Percentiles rank a stretch among this genome's conserved stretches.
Evolutionary conservation across 306 rosid species (phyloP).

Genomic region (Quercus parvula): DNA sequence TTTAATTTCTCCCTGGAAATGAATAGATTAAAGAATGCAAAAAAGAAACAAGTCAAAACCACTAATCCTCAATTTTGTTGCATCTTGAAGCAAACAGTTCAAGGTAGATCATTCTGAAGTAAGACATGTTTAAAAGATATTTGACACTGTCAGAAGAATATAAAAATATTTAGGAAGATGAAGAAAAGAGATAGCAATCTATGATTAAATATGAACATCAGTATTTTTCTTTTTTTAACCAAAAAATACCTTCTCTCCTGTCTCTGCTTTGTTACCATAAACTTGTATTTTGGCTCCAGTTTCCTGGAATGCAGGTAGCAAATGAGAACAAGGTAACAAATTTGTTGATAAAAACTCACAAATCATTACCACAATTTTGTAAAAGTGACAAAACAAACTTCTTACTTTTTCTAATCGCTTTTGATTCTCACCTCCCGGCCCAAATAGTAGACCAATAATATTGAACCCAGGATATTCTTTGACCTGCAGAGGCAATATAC

Average conservation of each 20-base stretch:
- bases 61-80: not conserved
- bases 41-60: slow-evolving; percentile 4
- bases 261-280: slow-evolving; percentile 63
- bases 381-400: slow-evolving; percentile 5
- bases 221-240: not conserved
- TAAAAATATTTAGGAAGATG: not conserved
- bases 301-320: slow-evolving; percentile 51
- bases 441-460: slow-evolving; percentile 70
- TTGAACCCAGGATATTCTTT: slow-evolving; percentile 74
- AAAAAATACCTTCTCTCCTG: slow-evolving; percentile 60
- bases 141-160: not conserved
- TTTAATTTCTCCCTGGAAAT: slow-evolving; percentile 62
- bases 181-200: not conserved
- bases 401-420: slow-evolving; percentile 83
- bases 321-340: not conserved
- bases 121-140: slow-evolving; percentile 10
- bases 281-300: slow-evolving; percentile 81
- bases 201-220: not conserved
- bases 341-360: slow-evolving; percentile 8
- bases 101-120: slow-evolving; percentile 1
- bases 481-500: slow-evolving; percentile 52
- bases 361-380: slow-evolving; percentile 4
- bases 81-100: not conserved
- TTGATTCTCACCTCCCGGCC: slow-evolving; percentile 79
- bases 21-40: slow-evolving; percentile 10